phyloP scores from a whole-genome alignment of 192 early-diverging fungal species.

The Mortierella antarctica region DNA sequence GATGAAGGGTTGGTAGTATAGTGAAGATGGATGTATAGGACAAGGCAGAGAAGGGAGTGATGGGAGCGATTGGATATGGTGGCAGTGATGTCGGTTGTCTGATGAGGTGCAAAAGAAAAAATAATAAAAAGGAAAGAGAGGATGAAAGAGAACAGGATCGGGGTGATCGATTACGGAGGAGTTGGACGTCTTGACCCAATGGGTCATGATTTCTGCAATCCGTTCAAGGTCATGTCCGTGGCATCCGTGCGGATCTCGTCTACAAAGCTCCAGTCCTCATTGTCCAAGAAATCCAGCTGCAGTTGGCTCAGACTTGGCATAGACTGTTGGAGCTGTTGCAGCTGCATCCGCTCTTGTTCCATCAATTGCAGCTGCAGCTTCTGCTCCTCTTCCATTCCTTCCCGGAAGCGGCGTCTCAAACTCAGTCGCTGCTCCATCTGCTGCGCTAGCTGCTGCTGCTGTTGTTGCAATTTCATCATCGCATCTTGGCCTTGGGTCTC shows the following conservation, averaged over 20 bases:
- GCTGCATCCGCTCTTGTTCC: constrained; percentile 52
- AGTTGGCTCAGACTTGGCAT: constrained; percentile 26
- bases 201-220: constrained; percentile 25
- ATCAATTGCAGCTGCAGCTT: constrained; percentile 35
- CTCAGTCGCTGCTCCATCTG: constrained; percentile 38
- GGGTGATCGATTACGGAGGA: not conserved
- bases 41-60: not conserved
- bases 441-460: constrained; percentile 32
- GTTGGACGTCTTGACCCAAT: constrained; percentile 3
- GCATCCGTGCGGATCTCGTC: constrained; percentile 34
- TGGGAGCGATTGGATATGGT: not conserved
- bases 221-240: constrained; percentile 13
- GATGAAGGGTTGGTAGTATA: not conserved
- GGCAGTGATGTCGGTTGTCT: not conserved
- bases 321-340: constrained; percentile 28
- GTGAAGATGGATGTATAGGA: not conserved
- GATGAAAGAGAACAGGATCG: not conserved
- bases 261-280: constrained; percentile 52
- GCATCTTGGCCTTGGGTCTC: not conserved
- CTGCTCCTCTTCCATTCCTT: constrained; percentile 34
- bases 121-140: not conserved
- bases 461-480: constrained; percentile 23
- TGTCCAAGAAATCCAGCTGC: constrained; percentile 49
- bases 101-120: not conserved
- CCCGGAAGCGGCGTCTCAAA: constrained; percentile 30